Evolutionary conservation across 257 asterid species (phyloP).

Genomic region (Marsdenia floribunda): DNA sequence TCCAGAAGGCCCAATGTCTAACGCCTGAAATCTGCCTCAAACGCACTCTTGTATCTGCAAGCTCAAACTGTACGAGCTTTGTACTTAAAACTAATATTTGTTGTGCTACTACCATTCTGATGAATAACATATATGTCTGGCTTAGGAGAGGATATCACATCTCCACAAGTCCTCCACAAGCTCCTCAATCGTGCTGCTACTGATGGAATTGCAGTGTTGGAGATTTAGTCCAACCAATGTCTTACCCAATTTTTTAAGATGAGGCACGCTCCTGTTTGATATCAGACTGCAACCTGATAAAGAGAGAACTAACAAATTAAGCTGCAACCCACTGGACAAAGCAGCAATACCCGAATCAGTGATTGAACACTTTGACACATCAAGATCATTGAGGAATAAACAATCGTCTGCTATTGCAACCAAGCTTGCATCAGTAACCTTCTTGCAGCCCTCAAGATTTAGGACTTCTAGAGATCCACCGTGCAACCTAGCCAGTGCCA

Average conservation of each 20-base stretch:
- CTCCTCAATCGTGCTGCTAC: slow-evolving; percentile 45
- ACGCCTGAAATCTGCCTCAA: slow-evolving; percentile 13
- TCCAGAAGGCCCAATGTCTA: slow-evolving; percentile 5
- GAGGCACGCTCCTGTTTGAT: slow-evolving; percentile 52
- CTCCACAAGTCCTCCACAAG: slow-evolving; percentile 71
- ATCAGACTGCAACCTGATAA: slow-evolving; percentile 68
- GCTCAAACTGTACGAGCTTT: slow-evolving; percentile 1
- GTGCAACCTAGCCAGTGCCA: slow-evolving; percentile 50
- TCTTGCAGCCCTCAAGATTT: slow-evolving; percentile 73
- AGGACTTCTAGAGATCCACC: slow-evolving; percentile 59
- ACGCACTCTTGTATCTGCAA: neutral
- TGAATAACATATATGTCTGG: neutral
- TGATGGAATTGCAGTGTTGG: slow-evolving; percentile 61
- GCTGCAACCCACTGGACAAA: slow-evolving; percentile 49
- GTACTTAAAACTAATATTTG: neutral
- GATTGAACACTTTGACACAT: slow-evolving; percentile 62
- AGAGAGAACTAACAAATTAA: slow-evolving; percentile 65
- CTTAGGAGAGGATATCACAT: slow-evolving; percentile 76
- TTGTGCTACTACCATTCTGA: neutral
- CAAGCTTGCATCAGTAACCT: slow-evolving; percentile 60
- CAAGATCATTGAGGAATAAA: slow-evolving; percentile 65
- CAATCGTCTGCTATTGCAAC: slow-evolving; percentile 54
- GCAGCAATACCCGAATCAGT: slow-evolving; percentile 65
- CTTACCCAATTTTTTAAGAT: slow-evolving; percentile 57
- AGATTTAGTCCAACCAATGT: slow-evolving; percentile 64